Conservation (phyloP, 1,284 basidiomycete species). For the Ceratorhiza oryzae-sativae region DNA sequence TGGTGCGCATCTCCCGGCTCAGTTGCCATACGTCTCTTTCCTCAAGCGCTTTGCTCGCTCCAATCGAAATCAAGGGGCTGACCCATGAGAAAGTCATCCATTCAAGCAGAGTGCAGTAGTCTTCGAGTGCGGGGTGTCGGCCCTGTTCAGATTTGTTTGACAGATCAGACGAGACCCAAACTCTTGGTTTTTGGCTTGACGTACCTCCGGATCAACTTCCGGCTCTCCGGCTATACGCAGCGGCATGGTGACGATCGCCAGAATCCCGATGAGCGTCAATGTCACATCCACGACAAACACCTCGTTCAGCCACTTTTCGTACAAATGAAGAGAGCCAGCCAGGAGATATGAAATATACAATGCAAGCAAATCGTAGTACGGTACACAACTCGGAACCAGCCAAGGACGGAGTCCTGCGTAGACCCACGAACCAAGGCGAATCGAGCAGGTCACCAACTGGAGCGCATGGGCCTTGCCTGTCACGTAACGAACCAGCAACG, state of each 20-base stretch:
- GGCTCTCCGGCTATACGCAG: conserved; percentile 29
- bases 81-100: conserved; percentile 41
- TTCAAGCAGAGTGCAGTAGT: conserved; percentile 26
- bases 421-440: conserved; percentile 5
- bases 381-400: neutral
- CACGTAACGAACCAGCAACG: neutral
- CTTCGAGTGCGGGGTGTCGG: conserved; percentile 35
- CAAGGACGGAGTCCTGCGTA: conserved; percentile 12
- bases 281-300: neutral
- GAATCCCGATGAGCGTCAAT: neutral
- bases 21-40: conserved; percentile 41
- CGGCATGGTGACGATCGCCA: conserved; percentile 22
- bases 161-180: neutral
- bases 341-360: conserved; percentile 11
- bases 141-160: conserved; percentile 14
- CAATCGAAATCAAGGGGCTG: conserved; percentile 29
- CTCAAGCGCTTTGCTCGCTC: conserved; percentile 22
- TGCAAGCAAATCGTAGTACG: conserved; percentile 12
- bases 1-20: conserved; percentile 9
- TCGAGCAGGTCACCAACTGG: neutral
- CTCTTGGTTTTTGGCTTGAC: neutral
- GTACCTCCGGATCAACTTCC: conserved; percentile 29
- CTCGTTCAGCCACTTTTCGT: neutral
- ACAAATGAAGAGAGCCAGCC: neutral
- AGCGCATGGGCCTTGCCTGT: neutral